A percentile compares a stretch with the other conserved stretches of the same genome.
phyloP scores from a whole-genome alignment of 306 rosid genomes.

The Fragaria vesca region DNA sequence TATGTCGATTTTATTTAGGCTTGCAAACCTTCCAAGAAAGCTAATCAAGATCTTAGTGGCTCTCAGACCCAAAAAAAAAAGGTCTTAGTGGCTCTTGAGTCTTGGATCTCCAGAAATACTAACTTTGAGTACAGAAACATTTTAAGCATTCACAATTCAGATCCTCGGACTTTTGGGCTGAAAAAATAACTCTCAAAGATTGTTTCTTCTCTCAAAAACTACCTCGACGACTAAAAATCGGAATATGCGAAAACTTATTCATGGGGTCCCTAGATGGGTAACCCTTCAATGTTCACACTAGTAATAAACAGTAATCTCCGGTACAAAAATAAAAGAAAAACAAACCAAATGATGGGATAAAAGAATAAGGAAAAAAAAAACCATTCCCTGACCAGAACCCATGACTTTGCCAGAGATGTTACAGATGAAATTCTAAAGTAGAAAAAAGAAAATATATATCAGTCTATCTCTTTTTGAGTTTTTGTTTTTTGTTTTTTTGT shows the following conservation, averaged over 20 bases:
- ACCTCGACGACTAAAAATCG: conserved; percentile 35
- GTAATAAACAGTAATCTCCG: conserved; percentile 52
- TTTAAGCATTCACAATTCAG: neutral
- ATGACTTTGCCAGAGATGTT: conserved; percentile 54
- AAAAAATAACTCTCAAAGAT: neutral
- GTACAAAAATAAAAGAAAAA: conserved; percentile 57
- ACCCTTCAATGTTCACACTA: conserved; percentile 81
- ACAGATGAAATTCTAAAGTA: conserved; percentile 52
- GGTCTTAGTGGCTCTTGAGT: neutral
- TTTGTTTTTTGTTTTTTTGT: neutral
- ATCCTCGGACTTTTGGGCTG: neutral
- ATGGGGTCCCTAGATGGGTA: conserved; percentile 65
- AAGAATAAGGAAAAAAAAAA: conserved; percentile 24
- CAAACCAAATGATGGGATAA: conserved; percentile 58
- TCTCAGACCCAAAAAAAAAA: too few relatives aligned
- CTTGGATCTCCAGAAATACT: neutral
- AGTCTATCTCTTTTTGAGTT: conserved; percentile 23
- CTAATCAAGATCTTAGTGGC: too few relatives aligned
- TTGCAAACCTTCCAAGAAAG: too few relatives aligned
- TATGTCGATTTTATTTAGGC: too few relatives aligned
- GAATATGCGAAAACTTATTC: conserved; percentile 63
- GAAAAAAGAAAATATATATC: conserved; percentile 17
- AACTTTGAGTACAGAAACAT: neutral
- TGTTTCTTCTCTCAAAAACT: neutral
- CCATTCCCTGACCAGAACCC: conserved; percentile 55